Base-by-base conservation (phyloP, 2,329 filamentous ascomycete genomes). In the Trichoderma afroharzianum region DNA sequence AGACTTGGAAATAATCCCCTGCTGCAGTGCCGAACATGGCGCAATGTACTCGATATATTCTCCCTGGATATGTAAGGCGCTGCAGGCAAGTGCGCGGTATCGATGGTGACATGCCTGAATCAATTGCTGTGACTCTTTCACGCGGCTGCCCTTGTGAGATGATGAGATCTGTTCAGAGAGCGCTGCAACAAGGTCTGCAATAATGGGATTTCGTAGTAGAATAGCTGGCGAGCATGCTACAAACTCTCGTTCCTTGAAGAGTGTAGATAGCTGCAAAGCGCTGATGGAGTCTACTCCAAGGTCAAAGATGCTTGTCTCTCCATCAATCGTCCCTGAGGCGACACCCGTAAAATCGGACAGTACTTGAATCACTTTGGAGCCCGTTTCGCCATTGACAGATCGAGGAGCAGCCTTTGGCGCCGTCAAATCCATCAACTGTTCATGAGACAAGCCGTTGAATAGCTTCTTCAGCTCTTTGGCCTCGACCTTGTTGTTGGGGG, bases 401-500 rank as follows among this genome's bases (percentile, higher is more conserved):
- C 47, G 39, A 26, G 21, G 21, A 5, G 68, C 15, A 26, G 67
- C 58, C 6, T 64, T 74, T 70, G 80, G 73, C 33, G 80, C 76
- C 2, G 85, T 85, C 4, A 93, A 80, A 1, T 81, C 81, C 73
- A 93, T 89, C 24, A 97, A 82, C 9, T 90, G 83, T 39, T 89
- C 88, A 0, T 87, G 81, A 0, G 87, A 85, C 3, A 95, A 78
- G 0, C 83, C 81, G 11, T 87, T 81, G 76, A 95, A 97, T 1
- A 97, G 81, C 0, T 82, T 80, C 71, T 88, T 91, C 3, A 98
- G 81, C 43, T 85, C 84, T 76, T 92, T 95, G 7, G 86, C 85
- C 76, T 98, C 94, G 0, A 92, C 91, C 78, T 98, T 98, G 81
- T 97, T 97, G 79, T 97, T 98, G 7, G 92, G 84, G 1, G 93